A percentile compares a stretch with the other conserved stretches of the same genome.
Evolutionary conservation across 257 asterid species (phyloP).

Genomic region (Paraleonurus japonicus): DNA sequence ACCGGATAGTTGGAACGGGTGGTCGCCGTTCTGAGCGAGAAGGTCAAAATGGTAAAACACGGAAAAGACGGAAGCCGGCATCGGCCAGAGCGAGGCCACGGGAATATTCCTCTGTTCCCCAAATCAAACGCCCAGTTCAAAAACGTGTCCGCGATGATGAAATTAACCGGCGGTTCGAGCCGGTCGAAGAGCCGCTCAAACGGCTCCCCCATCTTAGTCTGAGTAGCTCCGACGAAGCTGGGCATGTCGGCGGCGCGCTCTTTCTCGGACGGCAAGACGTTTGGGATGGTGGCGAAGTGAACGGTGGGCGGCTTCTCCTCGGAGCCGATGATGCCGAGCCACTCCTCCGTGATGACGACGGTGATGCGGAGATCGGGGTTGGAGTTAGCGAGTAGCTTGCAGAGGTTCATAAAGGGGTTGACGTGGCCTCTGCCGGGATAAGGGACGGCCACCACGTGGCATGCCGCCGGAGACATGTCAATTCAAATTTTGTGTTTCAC

Average conservation of each 20-base stretch:
- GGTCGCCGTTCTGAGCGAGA: constrained; percentile 40
- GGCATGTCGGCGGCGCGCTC: constrained; percentile 51
- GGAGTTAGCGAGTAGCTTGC: constrained; percentile 39
- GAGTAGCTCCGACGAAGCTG: constrained; percentile 53
- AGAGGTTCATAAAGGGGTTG: constrained; percentile 72
- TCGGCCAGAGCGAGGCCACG: constrained; percentile 80
- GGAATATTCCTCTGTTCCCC: constrained; percentile 62
- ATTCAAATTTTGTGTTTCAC: background rate
- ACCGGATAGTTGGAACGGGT: constrained; percentile 48
- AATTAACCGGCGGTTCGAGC: constrained; percentile 29
- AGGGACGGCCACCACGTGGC: constrained; percentile 71
- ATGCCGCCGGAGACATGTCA: constrained; percentile 27
- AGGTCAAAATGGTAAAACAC: constrained; percentile 50
- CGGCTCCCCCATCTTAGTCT: constrained; percentile 64
- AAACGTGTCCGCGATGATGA: constrained; percentile 47
- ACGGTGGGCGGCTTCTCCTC: constrained; percentile 47
- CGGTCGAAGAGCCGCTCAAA: constrained; percentile 50
- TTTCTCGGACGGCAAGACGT: constrained; percentile 61
- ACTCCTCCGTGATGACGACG: constrained; percentile 65
- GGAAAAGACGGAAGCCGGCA: constrained; percentile 60
- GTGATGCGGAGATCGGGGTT: constrained; percentile 43
- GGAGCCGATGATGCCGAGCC: constrained; percentile 62
- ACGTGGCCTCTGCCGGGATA: constrained; percentile 90
- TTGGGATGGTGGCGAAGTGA: constrained; percentile 61
- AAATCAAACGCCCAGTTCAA: constrained; percentile 54